Evolutionary conservation across 805 yeast genomes (phyloP), one percentile per base, ranked within the genome.

Genomic region (Cyberlindnera veronae): DNA sequence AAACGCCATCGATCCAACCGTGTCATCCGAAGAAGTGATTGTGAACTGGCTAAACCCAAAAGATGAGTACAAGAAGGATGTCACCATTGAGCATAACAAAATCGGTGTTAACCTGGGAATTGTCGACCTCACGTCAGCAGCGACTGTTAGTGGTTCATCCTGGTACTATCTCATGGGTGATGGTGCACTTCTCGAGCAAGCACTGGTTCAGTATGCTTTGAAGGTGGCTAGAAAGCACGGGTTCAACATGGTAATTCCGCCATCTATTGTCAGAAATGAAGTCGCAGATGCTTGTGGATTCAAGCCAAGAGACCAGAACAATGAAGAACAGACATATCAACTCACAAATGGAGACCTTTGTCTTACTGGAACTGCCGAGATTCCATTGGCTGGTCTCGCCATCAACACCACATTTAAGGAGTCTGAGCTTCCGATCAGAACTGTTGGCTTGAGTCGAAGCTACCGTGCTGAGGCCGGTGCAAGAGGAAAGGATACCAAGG

Each of bases 381-480:
- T 93, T 24, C 87, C 99, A 0, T 61, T 93, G 20, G 99, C 96
- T 1, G 96, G 89, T 0, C 63, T 82, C 46, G 79, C 77, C 38
- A 74, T 82, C 5, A 74, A 82, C 41, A 66, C 68, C 18, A 62
- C 66, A 0, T 64, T 82, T 29, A 55, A 61, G 6, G 51, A 67
- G 27, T 32, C 55, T 1, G 62, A 68, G 0, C 64, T 77, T 6
- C 89, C 95, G 0, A 48, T 67, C 12, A 79, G 76, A 52, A 67
- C 76, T 21, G 93, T 79, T 11, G 99, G 97, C 1, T 71, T 88
- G 1, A 83, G 95, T 39, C 71, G 97, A 48, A 78, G 95, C 46
- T 93, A 81, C 57, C 71, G 99, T 46, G 96, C 97, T 0, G 99
- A 93, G 59, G 99, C 99, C 0, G 99, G 98, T 3, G 93, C 98